Evolutionary conservation across 2,329 filamentous ascomycete species (phyloP).

Genomic region (Exophiala sp.): DNA sequence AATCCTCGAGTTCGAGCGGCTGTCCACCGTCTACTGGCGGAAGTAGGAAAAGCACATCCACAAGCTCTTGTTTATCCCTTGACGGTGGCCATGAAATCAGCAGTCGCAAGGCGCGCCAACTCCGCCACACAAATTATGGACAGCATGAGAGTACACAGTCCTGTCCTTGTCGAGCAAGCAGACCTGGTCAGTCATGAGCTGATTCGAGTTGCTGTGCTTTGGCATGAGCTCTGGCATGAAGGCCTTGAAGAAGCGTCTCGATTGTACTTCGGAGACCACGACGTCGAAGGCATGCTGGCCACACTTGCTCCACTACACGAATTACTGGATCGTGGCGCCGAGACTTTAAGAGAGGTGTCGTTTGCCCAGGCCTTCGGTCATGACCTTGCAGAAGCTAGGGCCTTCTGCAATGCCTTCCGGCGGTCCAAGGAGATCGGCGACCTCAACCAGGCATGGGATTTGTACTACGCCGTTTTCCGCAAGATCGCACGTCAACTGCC

Average conservation of each 20-base stretch:
- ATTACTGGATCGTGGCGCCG: slow-evolving; percentile 82
- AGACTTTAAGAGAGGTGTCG: slow-evolving; percentile 91
- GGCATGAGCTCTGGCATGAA: slow-evolving; percentile 99
- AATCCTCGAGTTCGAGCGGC: slow-evolving; percentile 83
- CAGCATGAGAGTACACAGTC: slow-evolving; percentile 92
- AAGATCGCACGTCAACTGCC: slow-evolving; percentile 91
- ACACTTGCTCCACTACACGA: slow-evolving; percentile 88
- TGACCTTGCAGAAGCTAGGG: slow-evolving; percentile 88
- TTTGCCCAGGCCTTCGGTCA: slow-evolving; percentile 97
- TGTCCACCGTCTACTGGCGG: slow-evolving; percentile 85
- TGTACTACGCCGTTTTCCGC: slow-evolving; percentile 98
- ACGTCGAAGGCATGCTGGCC: slow-evolving; percentile 95
- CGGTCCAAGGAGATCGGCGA: slow-evolving; percentile 87
- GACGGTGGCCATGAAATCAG: slow-evolving; percentile 97
- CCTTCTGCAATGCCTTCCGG: slow-evolving; percentile 93
- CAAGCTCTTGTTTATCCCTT: slow-evolving; percentile 95
- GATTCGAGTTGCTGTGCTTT: slow-evolving; percentile 92
- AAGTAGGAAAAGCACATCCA: slow-evolving; percentile 90
- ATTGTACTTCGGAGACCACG: slow-evolving; percentile 94
- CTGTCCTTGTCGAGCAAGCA: slow-evolving; percentile 87
- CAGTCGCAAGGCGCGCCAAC: slow-evolving; percentile 76
- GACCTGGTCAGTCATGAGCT: slow-evolving; percentile 94
- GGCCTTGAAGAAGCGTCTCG: slow-evolving; percentile 93
- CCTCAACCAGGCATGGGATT: slow-evolving; percentile 96
- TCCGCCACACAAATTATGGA: slow-evolving; percentile 96